Evolutionary conservation across 75 land plant genomes (phyloP).

Genomic region (Adiantum capillusveneris): DNA sequence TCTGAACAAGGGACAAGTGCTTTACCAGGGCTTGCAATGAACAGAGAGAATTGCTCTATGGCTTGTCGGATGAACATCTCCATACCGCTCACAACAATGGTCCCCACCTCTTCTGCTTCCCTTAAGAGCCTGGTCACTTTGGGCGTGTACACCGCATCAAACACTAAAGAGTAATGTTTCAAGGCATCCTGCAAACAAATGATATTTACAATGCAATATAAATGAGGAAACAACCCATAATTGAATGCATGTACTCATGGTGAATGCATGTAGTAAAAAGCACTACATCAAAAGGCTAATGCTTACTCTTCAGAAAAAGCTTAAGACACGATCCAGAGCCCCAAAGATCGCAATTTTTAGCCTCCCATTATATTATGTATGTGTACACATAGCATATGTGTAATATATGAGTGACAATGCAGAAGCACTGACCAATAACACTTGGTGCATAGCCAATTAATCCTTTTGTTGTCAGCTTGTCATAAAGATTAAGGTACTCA

Average conservation of each 20-base stretch:
- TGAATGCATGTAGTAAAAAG: no score
- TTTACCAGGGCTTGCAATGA: constrained; percentile 73
- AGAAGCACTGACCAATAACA: no score
- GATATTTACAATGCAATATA: neutral
- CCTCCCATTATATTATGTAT: no score
- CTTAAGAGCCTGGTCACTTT: constrained; percentile 58
- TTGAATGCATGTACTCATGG: no score
- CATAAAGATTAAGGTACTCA: constrained; percentile 1
- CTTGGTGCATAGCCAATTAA: no score
- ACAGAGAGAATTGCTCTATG: constrained; percentile 76
- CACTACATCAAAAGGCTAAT: neutral
- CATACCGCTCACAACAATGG: constrained; percentile 57
- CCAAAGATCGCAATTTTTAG: no score
- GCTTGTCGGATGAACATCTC: constrained; percentile 97
- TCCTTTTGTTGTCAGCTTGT: neutral
- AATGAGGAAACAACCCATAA: no score
- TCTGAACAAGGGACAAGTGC: neutral
- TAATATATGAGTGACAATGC: no score
- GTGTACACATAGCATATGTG: no score
- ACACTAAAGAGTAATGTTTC: constrained; percentile 53
- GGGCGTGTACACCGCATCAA: constrained; percentile 95
- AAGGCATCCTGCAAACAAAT: constrained; percentile 51
- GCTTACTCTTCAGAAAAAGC: neutral
- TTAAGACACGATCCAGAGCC: no score
- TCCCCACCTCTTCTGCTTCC: constrained; percentile 73